A percentile compares a stretch with the other conserved stretches of the same genome.
Conservation (phyloP, 208 protist genomes). For the Leishmania lainsoni region DNA sequence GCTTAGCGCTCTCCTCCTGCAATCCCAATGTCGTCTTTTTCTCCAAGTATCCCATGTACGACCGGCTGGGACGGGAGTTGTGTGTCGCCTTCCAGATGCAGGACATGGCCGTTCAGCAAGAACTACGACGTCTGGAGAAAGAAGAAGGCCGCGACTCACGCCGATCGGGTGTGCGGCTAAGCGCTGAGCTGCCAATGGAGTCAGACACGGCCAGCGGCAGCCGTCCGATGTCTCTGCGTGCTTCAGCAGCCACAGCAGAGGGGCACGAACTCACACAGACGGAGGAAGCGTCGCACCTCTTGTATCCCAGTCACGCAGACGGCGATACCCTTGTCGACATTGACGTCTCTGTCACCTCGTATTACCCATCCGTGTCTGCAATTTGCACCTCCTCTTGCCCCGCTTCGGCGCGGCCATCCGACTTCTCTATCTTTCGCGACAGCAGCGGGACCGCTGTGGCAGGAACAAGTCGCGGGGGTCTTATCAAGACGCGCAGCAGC, state of each 20-base stretch:
- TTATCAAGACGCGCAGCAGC: conserved; percentile 14
- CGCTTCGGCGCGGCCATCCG: conserved; percentile 52
- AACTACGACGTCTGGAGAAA: conserved; percentile 50
- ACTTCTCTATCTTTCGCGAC: conserved; percentile 81
- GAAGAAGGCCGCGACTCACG: conserved; percentile 30
- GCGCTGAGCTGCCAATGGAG: conserved; percentile 46
- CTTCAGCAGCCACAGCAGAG: conserved; percentile 17
- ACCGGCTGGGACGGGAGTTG: conserved; percentile 75
- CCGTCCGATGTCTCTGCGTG: neutral
- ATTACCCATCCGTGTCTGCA: conserved; percentile 27
- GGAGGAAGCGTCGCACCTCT: conserved; percentile 19
- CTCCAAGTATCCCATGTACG: conserved; percentile 75
- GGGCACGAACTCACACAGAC: conserved; percentile 19
- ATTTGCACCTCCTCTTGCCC: conserved; percentile 31
- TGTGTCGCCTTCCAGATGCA: conserved; percentile 82
- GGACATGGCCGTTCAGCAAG: conserved; percentile 69
- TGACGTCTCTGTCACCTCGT: conserved; percentile 32
- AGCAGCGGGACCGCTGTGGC: conserved; percentile 26
- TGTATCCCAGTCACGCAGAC: conserved; percentile 20
- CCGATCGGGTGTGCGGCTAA: conserved; percentile 73
- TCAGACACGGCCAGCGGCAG: conserved; percentile 30
- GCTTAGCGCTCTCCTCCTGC: conserved; percentile 52
- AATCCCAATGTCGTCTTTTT: conserved; percentile 71
- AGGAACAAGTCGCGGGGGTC: neutral
- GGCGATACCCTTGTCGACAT: conserved; percentile 23